phyloP scores from a whole-genome alignment of 805 yeast species.

The Sugiyamaella lignohabitans region DNA sequence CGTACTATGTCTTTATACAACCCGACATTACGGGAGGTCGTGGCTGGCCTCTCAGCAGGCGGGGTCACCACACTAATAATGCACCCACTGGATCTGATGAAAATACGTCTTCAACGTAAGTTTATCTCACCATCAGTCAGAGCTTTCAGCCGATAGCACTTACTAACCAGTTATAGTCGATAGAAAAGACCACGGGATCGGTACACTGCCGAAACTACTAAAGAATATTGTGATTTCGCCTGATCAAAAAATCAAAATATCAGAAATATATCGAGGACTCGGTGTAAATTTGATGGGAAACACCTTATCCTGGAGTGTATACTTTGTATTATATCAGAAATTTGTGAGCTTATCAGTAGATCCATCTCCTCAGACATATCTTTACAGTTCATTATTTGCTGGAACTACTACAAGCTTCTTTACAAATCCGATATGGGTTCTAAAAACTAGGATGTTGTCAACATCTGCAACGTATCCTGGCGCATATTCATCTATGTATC shows the following conservation, averaged over 20 bases:
- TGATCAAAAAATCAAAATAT: conserved; percentile 1
- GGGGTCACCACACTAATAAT: conserved; percentile 68
- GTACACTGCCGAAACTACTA: conserved; percentile 8
- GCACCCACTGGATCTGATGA: conserved; percentile 86
- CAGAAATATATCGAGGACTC: conserved; percentile 61
- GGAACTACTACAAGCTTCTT: conserved; percentile 68
- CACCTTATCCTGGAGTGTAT: conserved; percentile 81
- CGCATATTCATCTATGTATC: conserved; percentile 52
- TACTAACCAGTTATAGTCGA: conserved; percentile 5
- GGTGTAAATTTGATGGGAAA: conserved; percentile 78
- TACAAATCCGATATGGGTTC: conserved; percentile 94
- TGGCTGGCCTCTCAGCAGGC: conserved; percentile 79
- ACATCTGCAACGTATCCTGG: conserved; percentile 35
- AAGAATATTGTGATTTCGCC: conserved; percentile 5
- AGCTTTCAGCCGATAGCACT: not conserved
- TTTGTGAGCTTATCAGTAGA: conserved; percentile 23
- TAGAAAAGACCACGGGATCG: conserved; percentile 7
- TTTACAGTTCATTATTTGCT: conserved; percentile 56
- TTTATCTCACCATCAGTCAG: conserved; percentile 1
- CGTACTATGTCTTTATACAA: not conserved
- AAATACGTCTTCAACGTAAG: conserved; percentile 72
- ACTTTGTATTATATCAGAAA: conserved; percentile 69
- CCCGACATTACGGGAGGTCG: conserved; percentile 32
- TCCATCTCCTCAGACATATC: conserved; percentile 29
- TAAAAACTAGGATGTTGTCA: conserved; percentile 82